These are phyloP conservation scores for Aspergillus sp. DNA, from an alignment of 2,329 filamentous ascomycete genomes.

Conservation along the genomic window DNA sequence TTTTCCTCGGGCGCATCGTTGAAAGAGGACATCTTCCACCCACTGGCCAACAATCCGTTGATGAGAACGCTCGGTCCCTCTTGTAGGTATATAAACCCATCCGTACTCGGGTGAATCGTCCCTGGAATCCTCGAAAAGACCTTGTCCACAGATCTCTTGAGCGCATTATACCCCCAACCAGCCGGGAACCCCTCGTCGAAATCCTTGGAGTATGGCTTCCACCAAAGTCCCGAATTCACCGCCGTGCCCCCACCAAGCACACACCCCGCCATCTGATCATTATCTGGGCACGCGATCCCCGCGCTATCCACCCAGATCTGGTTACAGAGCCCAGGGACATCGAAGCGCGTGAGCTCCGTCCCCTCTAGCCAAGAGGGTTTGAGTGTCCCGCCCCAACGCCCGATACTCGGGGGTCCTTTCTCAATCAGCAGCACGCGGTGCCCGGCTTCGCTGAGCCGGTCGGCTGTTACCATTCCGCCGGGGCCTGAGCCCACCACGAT, in stretches of 20 bases:
- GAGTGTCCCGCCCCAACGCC: slow-evolving; percentile 66
- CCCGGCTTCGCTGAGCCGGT: slow-evolving; percentile 66
- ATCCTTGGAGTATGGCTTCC: slow-evolving; percentile 60
- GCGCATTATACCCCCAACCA: slow-evolving; percentile 71
- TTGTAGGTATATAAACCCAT: slow-evolving; percentile 70
- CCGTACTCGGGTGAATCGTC: slow-evolving; percentile 67
- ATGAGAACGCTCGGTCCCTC: slow-evolving; percentile 68
- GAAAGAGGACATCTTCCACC: slow-evolving; percentile 67
- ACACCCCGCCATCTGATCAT: slow-evolving; percentile 50
- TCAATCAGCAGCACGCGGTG: slow-evolving; percentile 68
- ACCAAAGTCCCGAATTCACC: slow-evolving; percentile 36
- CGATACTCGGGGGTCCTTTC: slow-evolving; percentile 65
- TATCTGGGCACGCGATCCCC: slow-evolving; percentile 61
- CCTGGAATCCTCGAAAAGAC: slow-evolving; percentile 74
- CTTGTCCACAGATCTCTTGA: slow-evolving; percentile 62
- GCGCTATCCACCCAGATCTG: slow-evolving; percentile 65
- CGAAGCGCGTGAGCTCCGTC: slow-evolving; percentile 54
- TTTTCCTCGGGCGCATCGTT: slow-evolving; percentile 65
- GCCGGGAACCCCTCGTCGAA: slow-evolving; percentile 74
- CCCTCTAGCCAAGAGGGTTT: slow-evolving; percentile 62
- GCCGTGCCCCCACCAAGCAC: slow-evolving; percentile 35
- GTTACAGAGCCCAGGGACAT: slow-evolving; percentile 56
- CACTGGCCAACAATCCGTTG: slow-evolving; percentile 61
- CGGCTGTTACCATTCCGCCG: slow-evolving; percentile 59
- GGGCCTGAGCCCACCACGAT: slow-evolving; percentile 53